Evolutionary conservation across 2,329 filamentous ascomycete genomes (phyloP).

Genomic region (Massarina eburnea): DNA sequence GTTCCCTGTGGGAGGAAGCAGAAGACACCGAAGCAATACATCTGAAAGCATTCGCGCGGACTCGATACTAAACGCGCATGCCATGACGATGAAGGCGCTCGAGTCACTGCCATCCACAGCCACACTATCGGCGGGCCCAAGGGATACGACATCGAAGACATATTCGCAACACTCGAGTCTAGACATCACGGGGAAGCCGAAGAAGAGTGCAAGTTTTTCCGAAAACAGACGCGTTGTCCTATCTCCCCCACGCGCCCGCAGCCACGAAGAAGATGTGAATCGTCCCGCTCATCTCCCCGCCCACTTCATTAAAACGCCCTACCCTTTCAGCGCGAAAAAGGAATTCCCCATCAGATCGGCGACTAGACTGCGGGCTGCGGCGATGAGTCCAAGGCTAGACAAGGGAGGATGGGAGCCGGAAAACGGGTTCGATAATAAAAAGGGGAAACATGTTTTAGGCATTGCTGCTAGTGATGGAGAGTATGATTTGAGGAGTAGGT

Average conservation of each 20-base stretch:
- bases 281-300: constrained; percentile 20
- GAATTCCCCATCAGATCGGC: constrained; percentile 31
- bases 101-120: constrained; percentile 22
- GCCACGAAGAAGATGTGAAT: constrained; percentile 14
- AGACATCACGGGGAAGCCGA: too few relatives aligned
- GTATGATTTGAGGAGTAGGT: constrained; percentile 16
- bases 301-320: constrained; percentile 31
- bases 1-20: too few relatives aligned
- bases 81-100: constrained; percentile 29
- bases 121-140: too few relatives aligned
- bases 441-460: constrained; percentile 27
- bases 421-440: constrained; percentile 16
- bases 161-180: too few relatives aligned
- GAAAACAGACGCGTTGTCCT: constrained; percentile 19
- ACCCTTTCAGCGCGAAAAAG: constrained; percentile 28
- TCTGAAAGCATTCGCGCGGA: constrained; percentile 28
- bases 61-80: constrained; percentile 34
- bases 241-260: constrained; percentile 14
- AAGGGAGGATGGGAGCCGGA: too few relatives aligned
- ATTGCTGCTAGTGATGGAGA: constrained; percentile 15
- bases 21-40: constrained; percentile 22
- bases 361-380: constrained; percentile 20
- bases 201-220: constrained; percentile 19
- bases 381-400: constrained; percentile 5
- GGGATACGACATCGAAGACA: too few relatives aligned